phyloP scores from a whole-genome alignment of 495 filamentous ascomycete species.

The Tuber brumale region DNA sequence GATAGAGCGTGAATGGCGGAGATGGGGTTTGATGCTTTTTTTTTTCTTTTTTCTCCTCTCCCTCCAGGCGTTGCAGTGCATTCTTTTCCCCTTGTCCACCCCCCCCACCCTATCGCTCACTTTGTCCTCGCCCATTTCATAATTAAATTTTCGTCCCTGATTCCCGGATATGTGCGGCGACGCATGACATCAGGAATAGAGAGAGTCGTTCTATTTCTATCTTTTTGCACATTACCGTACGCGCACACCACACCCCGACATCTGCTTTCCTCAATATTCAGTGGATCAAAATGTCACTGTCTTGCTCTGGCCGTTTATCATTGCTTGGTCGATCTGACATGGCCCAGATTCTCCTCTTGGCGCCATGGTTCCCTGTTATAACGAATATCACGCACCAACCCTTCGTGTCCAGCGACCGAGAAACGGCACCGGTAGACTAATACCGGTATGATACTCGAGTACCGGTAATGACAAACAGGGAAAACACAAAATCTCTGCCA shows the following conservation, averaged over 20 bases:
- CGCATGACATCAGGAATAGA: conserved; percentile 35
- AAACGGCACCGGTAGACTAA: neutral
- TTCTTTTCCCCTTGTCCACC: conserved; percentile 1
- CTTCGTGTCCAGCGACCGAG: too few relatives aligned
- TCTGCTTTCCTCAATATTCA: neutral
- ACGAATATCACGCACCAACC: too few relatives aligned
- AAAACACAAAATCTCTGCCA: neutral
- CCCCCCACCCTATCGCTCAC: conserved; percentile 10
- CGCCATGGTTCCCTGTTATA: neutral
- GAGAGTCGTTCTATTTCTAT: conserved; percentile 11
- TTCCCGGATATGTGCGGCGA: conserved; percentile 27
- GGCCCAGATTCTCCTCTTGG: neutral
- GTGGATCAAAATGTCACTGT: neutral
- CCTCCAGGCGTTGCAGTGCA: neutral
- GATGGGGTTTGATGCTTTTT: neutral
- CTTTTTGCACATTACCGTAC: conserved; percentile 7
- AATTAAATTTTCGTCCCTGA: conserved; percentile 19
- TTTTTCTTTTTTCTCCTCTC: neutral
- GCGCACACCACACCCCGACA: neutral
- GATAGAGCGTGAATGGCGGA: neutral
- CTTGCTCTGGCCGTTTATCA: neutral
- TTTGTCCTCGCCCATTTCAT: neutral
- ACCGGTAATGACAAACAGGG: neutral
- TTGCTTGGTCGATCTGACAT: neutral
- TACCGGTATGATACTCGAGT: too few relatives aligned